Evolutionary conservation across 176 grass and related monocot genomes (phyloP).

Genomic region (Oropetium thomaeum): DNA sequence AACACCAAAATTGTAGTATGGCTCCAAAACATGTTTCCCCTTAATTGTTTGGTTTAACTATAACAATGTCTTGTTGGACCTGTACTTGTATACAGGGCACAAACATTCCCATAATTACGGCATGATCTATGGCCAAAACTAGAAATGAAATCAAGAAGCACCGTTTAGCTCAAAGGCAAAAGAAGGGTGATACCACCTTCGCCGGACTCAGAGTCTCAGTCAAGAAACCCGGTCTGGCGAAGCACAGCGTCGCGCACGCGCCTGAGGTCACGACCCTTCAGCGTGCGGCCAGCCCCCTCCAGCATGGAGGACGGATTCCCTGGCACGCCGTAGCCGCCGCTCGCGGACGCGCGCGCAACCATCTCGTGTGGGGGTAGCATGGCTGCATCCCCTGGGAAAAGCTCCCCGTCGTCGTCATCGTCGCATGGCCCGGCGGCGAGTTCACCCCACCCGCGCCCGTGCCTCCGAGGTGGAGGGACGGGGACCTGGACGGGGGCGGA

Average conservation of each 20-base stretch:
- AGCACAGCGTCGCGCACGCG: slow-evolving; percentile 79
- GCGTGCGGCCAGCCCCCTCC: slow-evolving; percentile 78
- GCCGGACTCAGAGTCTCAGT: slow-evolving; percentile 28
- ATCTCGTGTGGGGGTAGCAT: slow-evolving; percentile 44
- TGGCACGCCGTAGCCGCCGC: neutral
- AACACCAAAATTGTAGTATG: slow-evolving; percentile 13
- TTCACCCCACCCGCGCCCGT: slow-evolving; percentile 15
- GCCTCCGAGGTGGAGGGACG: slow-evolving; percentile 12
- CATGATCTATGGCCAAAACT: slow-evolving; percentile 1
- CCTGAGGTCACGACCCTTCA: slow-evolving; percentile 85
- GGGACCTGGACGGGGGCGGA: slow-evolving; percentile 39
- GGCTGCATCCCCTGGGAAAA: slow-evolving; percentile 25
- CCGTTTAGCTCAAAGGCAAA: neutral
- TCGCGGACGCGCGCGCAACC: slow-evolving; percentile 34
- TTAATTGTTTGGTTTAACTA: neutral
- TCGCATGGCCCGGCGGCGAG: neutral
- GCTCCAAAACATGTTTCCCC: neutral
- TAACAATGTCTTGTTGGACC: neutral
- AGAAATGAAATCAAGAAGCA: neutral
- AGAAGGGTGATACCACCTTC: slow-evolving; percentile 5
- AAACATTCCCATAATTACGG: neutral
- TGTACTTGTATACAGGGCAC: neutral
- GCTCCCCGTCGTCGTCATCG: slow-evolving; percentile 19
- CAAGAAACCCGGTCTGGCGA: slow-evolving; percentile 35
- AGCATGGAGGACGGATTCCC: slow-evolving; percentile 29